Evolutionary conservation across 805 yeast genomes (phyloP), one percentile per base, ranked within the genome.

Genomic region (Ogataea minuta): DNA sequence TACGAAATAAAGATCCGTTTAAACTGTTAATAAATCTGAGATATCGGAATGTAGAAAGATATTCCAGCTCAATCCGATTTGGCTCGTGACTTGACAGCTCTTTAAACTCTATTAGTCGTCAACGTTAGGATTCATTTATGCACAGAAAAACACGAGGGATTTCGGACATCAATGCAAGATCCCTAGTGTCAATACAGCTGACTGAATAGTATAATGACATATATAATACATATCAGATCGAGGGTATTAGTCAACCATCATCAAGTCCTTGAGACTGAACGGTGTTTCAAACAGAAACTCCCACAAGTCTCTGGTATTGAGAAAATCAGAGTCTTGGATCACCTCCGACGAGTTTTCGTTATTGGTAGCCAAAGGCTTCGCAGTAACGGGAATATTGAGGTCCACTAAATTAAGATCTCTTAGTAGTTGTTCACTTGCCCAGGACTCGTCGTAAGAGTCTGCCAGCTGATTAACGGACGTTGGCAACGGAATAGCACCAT

Each of bases 1-100:
- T 16, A 19, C 69, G 11, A 56, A 57, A 12, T 54, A 56, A 45
- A 62, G 71, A 53, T 43, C 63, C 32, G 66, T 62, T 34, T 65
- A 39, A 38, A 8, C 11, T 31, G 9, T 23, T 31, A 9, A 16
- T 23, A 6, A n/a, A n/a, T n/a, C n/a, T n/a, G n/a, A n/a, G n/a
- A n/a, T n/a, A n/a, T n/a, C n/a, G n/a, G n/a, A n/a, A n/a, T n/a
- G n/a, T n/a, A n/a, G n/a, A n/a, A n/a, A n/a, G n/a, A n/a, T n/a
- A n/a, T n/a, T n/a, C n/a, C n/a, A n/a, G n/a, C n/a, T n/a, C n/a
- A n/a, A n/a, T n/a, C n/a, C n/a, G n/a, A n/a, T n/a, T n/a, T n/a
- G n/a, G n/a, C n/a, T n/a, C n/a, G n/a, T n/a, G n/a, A n/a, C n/a
- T n/a, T n/a, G n/a, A n/a, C n/a, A n/a, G n/a, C n/a, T n/a, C n/a